These are phyloP conservation scores for Lentinus tigrinus DNA, from an alignment of 768 basidiomycete species.

Conservation along the genomic window DNA sequence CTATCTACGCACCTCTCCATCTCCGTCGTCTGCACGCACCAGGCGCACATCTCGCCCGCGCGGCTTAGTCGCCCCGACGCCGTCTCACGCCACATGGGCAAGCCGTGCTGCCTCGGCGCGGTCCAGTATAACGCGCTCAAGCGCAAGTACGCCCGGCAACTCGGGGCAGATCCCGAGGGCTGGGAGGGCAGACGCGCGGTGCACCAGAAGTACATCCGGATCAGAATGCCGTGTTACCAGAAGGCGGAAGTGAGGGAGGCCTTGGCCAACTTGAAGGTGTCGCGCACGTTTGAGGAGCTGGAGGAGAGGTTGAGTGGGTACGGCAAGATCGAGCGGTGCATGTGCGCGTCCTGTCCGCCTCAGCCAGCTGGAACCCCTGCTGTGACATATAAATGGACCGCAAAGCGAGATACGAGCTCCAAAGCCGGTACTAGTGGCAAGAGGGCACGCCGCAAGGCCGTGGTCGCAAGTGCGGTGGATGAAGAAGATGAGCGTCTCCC, in stretches of 20 bases:
- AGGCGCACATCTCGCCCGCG: background rate
- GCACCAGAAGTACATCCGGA: background rate
- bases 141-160: background rate
- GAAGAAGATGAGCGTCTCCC: no score
- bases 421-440: no score
- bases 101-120: background rate
- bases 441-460: no score
- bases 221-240: background rate
- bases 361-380: no score
- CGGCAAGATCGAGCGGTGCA: background rate
- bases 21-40: background rate
- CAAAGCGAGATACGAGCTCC: no score
- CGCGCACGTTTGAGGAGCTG: background rate
- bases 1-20: background rate
- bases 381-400: no score
- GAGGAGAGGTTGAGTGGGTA: background rate
- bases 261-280: background rate
- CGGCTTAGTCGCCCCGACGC: background rate
- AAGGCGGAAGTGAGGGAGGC: background rate
- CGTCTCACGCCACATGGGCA: background rate
- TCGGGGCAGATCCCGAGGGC: background rate
- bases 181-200: background rate
- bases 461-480: no score
- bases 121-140: background rate
- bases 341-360: background rate